Conservation (phyloP, 2,329 filamentous ascomycete species). For the Sarocladiaceae sp. region DNA sequence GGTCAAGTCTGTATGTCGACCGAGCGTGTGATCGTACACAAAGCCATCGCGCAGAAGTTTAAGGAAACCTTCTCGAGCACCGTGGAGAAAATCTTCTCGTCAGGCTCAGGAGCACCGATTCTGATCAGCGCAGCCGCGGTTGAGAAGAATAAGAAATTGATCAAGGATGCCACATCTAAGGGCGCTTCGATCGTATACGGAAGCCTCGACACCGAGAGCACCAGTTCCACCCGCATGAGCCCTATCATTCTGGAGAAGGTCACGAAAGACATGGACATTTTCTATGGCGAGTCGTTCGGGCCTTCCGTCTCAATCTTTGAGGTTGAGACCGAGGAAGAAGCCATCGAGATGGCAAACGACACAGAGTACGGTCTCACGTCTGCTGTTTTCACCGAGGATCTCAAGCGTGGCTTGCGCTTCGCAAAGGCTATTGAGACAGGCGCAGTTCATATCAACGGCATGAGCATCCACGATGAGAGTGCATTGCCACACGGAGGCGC, state of each 20-base stretch:
- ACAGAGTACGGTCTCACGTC: conserved; percentile 72
- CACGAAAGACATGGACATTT: conserved; percentile 64
- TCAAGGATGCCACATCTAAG: conserved; percentile 63
- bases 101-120: conserved; percentile 61
- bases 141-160: conserved; percentile 60
- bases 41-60: conserved; percentile 41
- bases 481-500: conserved; percentile 61
- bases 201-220: conserved; percentile 26
- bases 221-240: conserved; percentile 41
- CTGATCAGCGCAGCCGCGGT: conserved; percentile 66
- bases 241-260: conserved; percentile 67
- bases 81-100: conserved; percentile 39
- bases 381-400: conserved; percentile 68
- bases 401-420: conserved; percentile 55
- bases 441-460: conserved; percentile 62
- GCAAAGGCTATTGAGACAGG: conserved; percentile 63
- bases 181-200: conserved; percentile 53
- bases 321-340: conserved; percentile 67
- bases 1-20: conserved; percentile 88
- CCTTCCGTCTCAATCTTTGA: conserved; percentile 66
- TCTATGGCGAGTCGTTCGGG: conserved; percentile 71
- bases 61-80: conserved; percentile 35
- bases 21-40: conserved; percentile 64
- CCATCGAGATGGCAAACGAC: conserved; percentile 71
- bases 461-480: conserved; percentile 63